Evolutionary conservation across 257 asterid species (phyloP), one percentile per base, ranked within the genome.

Genomic region (Nicotiana sylvestris): DNA sequence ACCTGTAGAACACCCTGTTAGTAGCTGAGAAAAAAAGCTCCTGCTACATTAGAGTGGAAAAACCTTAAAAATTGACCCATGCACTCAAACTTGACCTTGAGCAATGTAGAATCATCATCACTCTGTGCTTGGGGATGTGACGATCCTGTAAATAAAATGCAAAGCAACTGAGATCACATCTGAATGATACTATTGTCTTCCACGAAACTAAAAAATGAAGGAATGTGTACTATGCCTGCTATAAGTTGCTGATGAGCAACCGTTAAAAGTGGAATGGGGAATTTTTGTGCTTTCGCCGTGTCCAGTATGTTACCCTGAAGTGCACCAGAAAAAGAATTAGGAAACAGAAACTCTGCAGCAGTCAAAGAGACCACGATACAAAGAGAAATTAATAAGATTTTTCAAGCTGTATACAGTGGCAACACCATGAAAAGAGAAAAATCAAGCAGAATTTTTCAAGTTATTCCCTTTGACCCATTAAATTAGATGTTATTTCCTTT

Each of bases 171-270:
- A 83, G 80, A 67, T 64, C 84, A 81, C 70, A 74, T 68, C 66
- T 18, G 53, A 78, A 29, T 76, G 60, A 11, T 46, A 46, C 25
- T 46, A 65, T 61, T 76, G 33, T 56, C 76, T 77, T 66, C 57
- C 25, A 29, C 29, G n/a, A 56, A 66, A 35, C 68, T n/a, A 78
- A 76, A 78, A 21, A 18, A 35, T 11, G 27, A 16, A 81, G 62
- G 56, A 76, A 77, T 83, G 76, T 64, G 49, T 57, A 67, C 21
- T 57, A 49, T 88, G 91, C 99, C 99, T 90, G 99, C 95, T 85
- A 96, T 90, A 72, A 96, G 92, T 89, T 92, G 99, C 90, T 96
- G 99, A 92, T 94, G 87, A 83, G 99, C 90, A 87, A 93, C 91
- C 2, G 98, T 83, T 72, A 91, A 78, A 87, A 96, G 98, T 82